Conservation (phyloP, 768 basidiomycete species). For the Tylopilus intermedius region DNA sequence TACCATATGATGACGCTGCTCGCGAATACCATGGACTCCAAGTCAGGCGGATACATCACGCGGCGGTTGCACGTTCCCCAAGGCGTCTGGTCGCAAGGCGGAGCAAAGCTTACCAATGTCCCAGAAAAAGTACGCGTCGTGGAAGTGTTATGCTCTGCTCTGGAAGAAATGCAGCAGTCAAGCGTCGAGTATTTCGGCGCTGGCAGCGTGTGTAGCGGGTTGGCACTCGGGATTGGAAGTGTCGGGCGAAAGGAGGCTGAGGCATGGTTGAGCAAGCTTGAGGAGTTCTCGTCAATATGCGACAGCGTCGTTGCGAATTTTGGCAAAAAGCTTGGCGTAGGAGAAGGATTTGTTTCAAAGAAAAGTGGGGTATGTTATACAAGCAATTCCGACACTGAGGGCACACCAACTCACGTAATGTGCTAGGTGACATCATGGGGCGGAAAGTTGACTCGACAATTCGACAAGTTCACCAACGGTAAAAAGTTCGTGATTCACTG, state of each 20-base stretch:
- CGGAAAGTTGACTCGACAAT: conserved; percentile 64
- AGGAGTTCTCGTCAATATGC: conserved; percentile 75
- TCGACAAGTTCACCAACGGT: conserved; percentile 82
- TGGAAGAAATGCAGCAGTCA: conserved; percentile 70
- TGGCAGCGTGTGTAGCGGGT: conserved; percentile 69
- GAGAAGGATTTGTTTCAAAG: conserved; percentile 81
- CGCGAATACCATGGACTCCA: conserved; percentile 69
- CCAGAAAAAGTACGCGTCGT: conserved; percentile 85
- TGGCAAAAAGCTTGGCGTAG: conserved; percentile 83
- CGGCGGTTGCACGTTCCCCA: conserved; percentile 81
- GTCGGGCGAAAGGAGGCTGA: conserved; percentile 76
- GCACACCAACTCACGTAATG: conserved; percentile 9
- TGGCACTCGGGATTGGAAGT: conserved; percentile 71
- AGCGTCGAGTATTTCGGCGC: conserved; percentile 75
- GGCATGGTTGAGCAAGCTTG: conserved; percentile 69
- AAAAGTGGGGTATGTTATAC: conserved; percentile 56
- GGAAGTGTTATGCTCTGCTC: conserved; percentile 68
- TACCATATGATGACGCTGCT: conserved; percentile 88
- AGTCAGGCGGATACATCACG: conserved; percentile 84
- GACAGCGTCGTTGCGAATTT: conserved; percentile 77
- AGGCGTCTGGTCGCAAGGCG: conserved; percentile 88
- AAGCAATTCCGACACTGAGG: background rate
- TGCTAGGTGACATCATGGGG: conserved; percentile 61
- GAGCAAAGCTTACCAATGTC: conserved; percentile 76
- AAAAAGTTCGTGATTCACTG: conserved; percentile 62